Percentiles rank a stretch among this genome's conserved stretches.
Conservation (phyloP, 805 yeast species). For the Hanseniaspora meyeri region DNA sequence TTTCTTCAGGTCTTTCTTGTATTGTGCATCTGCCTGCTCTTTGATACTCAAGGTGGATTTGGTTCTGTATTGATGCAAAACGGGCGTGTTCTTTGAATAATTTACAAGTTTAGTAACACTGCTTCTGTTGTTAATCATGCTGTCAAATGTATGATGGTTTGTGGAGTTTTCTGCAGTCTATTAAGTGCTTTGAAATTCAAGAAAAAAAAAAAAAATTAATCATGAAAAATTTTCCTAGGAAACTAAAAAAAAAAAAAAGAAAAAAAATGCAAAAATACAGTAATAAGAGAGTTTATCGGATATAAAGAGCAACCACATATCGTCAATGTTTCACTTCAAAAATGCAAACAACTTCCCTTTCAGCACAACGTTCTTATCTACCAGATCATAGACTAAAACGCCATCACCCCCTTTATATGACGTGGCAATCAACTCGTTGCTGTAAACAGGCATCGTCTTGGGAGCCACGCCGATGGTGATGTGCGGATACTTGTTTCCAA, state of each 20-base stretch:
- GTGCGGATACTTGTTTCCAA: slow-evolving; percentile 42
- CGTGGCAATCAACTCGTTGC: slow-evolving; percentile 33
- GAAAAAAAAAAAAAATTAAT: not conserved
- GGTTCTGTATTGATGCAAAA: not conserved
- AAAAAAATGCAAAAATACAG: not conserved
- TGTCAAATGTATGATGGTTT: not conserved
- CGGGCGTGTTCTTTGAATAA: not conserved
- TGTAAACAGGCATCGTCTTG: slow-evolving; percentile 38
- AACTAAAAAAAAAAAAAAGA: not conserved
- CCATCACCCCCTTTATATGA: not conserved
- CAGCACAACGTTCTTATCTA: not conserved
- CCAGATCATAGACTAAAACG: not conserved
- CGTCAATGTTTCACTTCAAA: not conserved
- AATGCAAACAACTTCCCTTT: not conserved
- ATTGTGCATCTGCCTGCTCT: not conserved
- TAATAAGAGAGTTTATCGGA: not conserved
- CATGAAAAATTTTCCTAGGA: not conserved
- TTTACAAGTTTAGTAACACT: not conserved
- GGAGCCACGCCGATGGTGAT: slow-evolving; percentile 35
- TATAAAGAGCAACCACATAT: too few species aligned
- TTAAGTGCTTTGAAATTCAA: not conserved
- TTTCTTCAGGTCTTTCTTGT: not conserved
- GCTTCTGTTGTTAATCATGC: not conserved
- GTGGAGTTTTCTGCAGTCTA: not conserved
- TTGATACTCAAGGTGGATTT: not conserved